Evolutionary conservation across 495 filamentous ascomycete species (phyloP), one percentile per base, ranked within the genome.

Genomic region (Copromyces sp.): DNA sequence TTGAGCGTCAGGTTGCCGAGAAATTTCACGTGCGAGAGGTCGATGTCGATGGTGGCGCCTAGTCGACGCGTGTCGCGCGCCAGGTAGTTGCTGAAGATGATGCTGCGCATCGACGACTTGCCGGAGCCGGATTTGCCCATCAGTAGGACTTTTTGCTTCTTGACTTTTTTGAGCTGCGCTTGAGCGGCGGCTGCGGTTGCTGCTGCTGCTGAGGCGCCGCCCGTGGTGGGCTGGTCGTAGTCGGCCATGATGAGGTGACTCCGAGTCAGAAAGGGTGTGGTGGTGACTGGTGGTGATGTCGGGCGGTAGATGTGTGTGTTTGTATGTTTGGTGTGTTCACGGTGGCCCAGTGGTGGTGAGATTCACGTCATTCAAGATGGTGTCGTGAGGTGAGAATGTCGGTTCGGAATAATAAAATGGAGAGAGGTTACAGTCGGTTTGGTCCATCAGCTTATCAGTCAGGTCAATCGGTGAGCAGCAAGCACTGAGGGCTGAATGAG

Each of bases 21-120:
- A 83, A 99, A 99, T 81, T 96, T 95, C 83, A 98, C 94, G 82
- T 97, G 94, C 65, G 93, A 97, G 75, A 98, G 92, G 84, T 99
- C 95, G 69, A 99, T 94, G 81, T 98, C 95, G 79, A 99, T 98
- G 4, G 95, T 99, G n/a, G 95, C 95, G 68, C 95, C 95, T 74
- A 99, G 83, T 39, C 95, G 86, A 37, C 95, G 90, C 6, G 97
- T 97, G 84, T 99, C 96, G 78, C 95, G 95, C 44, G 96, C 95
- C 69, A 98, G 92, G 76, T 97, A 98, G 81, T 99, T 98, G 84
- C 91, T 94, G 83, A 99, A 99, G 76, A 99, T 96, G 77, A 99
- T 98, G 71, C 91, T 94, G 70, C 96, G 89, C 95, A 99, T 99
- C 68, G 94, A 97, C 39, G 94, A 97, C 81, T 99, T 99, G n/a